Evolutionary conservation across 176 grass and related monocot genomes (phyloP).

Genomic region (Phoenix dactylifera): DNA sequence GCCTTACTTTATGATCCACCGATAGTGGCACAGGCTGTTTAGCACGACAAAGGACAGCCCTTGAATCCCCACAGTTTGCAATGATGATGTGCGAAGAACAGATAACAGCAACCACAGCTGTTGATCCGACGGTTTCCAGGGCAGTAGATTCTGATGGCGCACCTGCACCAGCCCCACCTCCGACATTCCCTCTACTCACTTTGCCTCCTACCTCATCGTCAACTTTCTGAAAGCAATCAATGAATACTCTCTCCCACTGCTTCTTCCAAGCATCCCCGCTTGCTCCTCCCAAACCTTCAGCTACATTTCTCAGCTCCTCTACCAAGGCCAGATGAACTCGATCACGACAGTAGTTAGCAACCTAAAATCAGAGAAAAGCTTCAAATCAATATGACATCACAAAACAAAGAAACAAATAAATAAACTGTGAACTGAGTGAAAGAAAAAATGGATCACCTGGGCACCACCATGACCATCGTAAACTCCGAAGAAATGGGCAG

Average conservation of each 20-base stretch:
- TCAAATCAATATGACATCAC: neutral
- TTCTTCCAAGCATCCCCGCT: constrained; percentile 29
- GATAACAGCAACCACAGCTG: constrained; percentile 45
- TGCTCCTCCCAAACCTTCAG: constrained; percentile 5
- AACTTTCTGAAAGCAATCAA: constrained; percentile 49
- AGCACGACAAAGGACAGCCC: constrained; percentile 54
- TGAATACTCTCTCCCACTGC: constrained; percentile 43
- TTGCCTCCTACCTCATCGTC: constrained; percentile 41
- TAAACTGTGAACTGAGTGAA: neutral
- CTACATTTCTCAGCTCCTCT: constrained; percentile 22
- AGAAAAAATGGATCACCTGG: constrained; percentile 6
- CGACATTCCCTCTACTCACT: neutral
- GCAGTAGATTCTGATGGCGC: constrained; percentile 12
- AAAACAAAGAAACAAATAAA: neutral
- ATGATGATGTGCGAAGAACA: constrained; percentile 64
- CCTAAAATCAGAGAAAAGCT: constrained; percentile 19
- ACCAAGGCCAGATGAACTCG: constrained; percentile 44
- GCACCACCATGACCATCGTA: constrained; percentile 77
- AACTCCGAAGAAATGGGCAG: constrained; percentile 58
- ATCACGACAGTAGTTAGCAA: constrained; percentile 52
- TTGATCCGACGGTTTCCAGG: constrained; percentile 44
- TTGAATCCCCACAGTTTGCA: constrained; percentile 62
- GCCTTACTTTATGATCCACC: constrained; percentile 53
- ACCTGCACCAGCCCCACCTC: neutral
- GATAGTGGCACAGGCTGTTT: constrained; percentile 48